phyloP scores from a whole-genome alignment of 2,329 filamentous ascomycete genomes.

The Trichoderma sp. region DNA sequence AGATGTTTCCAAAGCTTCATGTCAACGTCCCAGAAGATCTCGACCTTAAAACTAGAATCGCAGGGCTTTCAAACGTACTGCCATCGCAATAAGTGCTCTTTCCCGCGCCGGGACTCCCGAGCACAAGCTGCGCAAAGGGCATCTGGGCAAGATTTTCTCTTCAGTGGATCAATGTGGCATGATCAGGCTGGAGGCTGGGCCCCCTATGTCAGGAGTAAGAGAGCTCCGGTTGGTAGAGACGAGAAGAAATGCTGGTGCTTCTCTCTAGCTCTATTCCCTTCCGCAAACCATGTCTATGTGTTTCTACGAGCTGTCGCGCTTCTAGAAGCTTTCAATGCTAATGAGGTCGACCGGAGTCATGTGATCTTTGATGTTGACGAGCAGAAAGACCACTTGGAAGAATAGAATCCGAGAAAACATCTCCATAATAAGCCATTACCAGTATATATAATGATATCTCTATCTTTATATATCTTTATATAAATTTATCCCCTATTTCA shows the following conservation, averaged over 20 bases:
- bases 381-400: background rate
- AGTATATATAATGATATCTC: background rate
- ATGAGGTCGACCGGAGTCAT: background rate
- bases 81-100: slow-evolving; percentile 99
- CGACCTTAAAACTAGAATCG: background rate
- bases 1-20: background rate
- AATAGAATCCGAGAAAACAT: background rate
- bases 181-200: slow-evolving; percentile 17
- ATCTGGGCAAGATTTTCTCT: slow-evolving; percentile 43
- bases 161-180: slow-evolving; percentile 36
- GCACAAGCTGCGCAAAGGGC: slow-evolving; percentile 76
- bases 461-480: background rate
- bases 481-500: background rate
- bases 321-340: background rate
- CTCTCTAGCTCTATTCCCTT: slow-evolving; percentile 1
- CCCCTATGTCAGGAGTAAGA: background rate
- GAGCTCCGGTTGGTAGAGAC: background rate
- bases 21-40: background rate
- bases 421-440: background rate
- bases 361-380: background rate
- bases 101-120: slow-evolving; percentile 92
- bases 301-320: background rate
- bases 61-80: slow-evolving; percentile 55
- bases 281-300: background rate
- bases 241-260: background rate